Percentiles rank a stretch among this genome's conserved stretches.
These are phyloP conservation scores for Eutrema salsugineum DNA, from an alignment of 441 rosid species.

Conservation along the genomic window DNA sequence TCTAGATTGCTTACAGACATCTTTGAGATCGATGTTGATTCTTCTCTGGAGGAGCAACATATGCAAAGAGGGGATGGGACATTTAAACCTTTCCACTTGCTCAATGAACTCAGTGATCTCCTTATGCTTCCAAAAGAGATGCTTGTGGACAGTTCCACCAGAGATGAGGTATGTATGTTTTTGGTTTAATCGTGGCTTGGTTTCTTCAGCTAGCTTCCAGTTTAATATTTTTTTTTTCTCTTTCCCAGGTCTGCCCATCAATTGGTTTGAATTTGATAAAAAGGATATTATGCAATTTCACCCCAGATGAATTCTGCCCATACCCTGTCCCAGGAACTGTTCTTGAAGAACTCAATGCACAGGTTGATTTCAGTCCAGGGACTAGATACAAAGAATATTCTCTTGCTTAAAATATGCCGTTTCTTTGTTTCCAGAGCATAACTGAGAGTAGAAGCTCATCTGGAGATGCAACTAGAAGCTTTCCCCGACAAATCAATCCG, in stretches of 20 bases:
- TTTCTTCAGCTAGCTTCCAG: neutral
- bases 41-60: constrained; percentile 30
- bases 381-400: neutral
- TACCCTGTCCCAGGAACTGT: constrained; percentile 84
- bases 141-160: constrained; percentile 61
- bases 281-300: constrained; percentile 88
- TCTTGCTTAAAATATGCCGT: neutral
- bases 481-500: constrained; percentile 65
- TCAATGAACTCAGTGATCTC: constrained; percentile 81
- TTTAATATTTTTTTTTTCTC: neutral
- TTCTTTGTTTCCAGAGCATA: constrained; percentile 45
- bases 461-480: constrained; percentile 46
- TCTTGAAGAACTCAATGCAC: constrained; percentile 74
- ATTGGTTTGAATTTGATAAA: constrained; percentile 63
- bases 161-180: constrained; percentile 66
- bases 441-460: constrained; percentile 54
- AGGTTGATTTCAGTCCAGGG: constrained; percentile 42
- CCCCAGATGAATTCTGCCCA: constrained; percentile 93
- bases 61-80: constrained; percentile 32
- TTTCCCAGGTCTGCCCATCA: constrained; percentile 73
- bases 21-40: constrained; percentile 54
- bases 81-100: constrained; percentile 55
- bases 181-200: neutral
- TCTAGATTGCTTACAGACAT: constrained; percentile 71
- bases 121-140: constrained; percentile 96